Percentiles rank a stretch among this genome's conserved stretches.
phyloP scores from a whole-genome alignment of 202 grass and related monocot genomes.

The Carex arenaria region DNA sequence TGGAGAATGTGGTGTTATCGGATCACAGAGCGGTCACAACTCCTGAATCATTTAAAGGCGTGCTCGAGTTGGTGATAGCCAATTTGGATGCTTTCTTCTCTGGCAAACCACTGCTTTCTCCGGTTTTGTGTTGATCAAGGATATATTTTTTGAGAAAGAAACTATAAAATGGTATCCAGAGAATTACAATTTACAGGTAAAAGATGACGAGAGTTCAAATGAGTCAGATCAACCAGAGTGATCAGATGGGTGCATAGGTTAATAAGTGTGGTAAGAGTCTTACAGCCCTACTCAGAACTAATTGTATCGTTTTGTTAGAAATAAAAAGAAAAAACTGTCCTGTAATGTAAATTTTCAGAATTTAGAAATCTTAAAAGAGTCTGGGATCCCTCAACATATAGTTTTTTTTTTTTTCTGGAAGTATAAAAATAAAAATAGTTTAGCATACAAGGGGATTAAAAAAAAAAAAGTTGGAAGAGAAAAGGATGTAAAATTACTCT shows the following conservation, averaged over 20 bases:
- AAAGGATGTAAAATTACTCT: no score
- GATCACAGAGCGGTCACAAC: slow-evolving; percentile 40
- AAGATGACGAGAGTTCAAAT: not conserved
- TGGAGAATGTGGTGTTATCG: slow-evolving; percentile 72
- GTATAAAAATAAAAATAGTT: no score
- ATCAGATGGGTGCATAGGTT: not conserved
- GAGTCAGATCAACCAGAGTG: not conserved
- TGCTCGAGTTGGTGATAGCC: not conserved
- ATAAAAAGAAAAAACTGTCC: no score
- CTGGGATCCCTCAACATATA: no score
- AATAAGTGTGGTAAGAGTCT: not conserved
- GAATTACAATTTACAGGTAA: not conserved
- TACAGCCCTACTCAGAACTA: not conserved
- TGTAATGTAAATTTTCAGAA: no score
- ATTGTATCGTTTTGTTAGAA: not conserved
- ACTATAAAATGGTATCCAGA: not conserved
- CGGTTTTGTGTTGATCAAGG: slow-evolving; percentile 24
- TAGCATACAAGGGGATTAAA: no score
- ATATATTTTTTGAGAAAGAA: not conserved
- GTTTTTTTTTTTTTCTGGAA: no score
- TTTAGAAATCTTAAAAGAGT: no score
- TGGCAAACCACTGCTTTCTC: slow-evolving; percentile 35
- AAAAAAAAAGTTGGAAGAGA: no score
- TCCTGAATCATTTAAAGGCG: slow-evolving; percentile 14
- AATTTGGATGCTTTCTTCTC: slow-evolving; percentile 75